These are phyloP conservation scores for Neurospora sp. DNA, from an alignment of 495 filamentous ascomycete genomes.

Conservation along the genomic window DNA sequence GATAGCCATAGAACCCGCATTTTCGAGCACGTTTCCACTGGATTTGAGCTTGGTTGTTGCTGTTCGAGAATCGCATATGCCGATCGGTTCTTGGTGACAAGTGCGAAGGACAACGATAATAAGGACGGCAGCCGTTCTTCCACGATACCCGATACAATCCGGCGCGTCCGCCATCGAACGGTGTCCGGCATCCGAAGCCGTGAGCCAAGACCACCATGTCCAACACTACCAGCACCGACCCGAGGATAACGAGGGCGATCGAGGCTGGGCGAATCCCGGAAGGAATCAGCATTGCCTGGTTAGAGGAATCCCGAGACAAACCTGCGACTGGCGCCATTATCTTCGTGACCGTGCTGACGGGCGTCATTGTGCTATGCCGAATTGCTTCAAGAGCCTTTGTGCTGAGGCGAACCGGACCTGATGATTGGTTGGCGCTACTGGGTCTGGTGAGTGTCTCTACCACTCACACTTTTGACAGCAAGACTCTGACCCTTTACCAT, in stretches of 20 bases:
- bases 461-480: neutral
- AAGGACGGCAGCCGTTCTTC: neutral
- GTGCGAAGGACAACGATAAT: neutral
- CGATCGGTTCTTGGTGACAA: neutral
- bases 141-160: neutral
- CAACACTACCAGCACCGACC: neutral
- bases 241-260: slow-evolving; percentile 4
- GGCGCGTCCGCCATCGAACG: neutral
- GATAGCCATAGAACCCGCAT: neutral
- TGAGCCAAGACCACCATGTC: neutral
- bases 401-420: slow-evolving; percentile 24
- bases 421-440: slow-evolving; percentile 28
- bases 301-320: slow-evolving; percentile 30
- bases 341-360: slow-evolving; percentile 27
- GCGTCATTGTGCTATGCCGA: slow-evolving; percentile 20
- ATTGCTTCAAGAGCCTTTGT: slow-evolving; percentile 27
- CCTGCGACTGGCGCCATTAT: slow-evolving; percentile 32
- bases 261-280: slow-evolving; percentile 19
- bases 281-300: slow-evolving; percentile 24
- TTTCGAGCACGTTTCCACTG: neutral
- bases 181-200: neutral
- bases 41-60: neutral
- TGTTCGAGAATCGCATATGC: neutral
- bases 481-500: neutral
- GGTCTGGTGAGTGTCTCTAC: slow-evolving; percentile 22